Conservation (phyloP, 2,329 filamentous ascomycete genomes). For the Lachnellula hyalina region DNA sequence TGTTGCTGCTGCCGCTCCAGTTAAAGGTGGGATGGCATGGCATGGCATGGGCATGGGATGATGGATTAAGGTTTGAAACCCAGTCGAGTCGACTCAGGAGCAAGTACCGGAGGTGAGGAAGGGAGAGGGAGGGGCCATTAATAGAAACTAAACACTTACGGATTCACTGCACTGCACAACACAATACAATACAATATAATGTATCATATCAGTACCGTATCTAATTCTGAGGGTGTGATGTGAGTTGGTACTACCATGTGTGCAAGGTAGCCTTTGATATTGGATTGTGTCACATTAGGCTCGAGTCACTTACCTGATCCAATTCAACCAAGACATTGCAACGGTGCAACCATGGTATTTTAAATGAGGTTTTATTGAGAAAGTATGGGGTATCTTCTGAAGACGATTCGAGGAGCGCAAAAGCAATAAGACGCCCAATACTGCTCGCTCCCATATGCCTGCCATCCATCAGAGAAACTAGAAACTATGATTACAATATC, state of each 20-base stretch:
- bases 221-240: background rate
- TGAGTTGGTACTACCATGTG: background rate
- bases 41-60: too few relatives aligned
- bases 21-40: background rate
- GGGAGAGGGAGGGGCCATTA: background rate
- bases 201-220: too few relatives aligned
- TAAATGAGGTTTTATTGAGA: background rate
- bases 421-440: slow-evolving; percentile 1
- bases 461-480: slow-evolving; percentile 3
- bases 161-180: background rate
- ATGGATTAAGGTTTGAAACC: background rate
- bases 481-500: slow-evolving; percentile 9
- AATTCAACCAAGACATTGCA: background rate
- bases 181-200: too few relatives aligned
- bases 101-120: background rate
- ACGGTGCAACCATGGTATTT: background rate
- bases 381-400: slow-evolving; percentile 6
- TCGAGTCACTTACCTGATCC: too few relatives aligned
- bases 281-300: too few relatives aligned
- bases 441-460: background rate
- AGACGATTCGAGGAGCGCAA: background rate
- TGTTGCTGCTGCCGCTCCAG: background rate
- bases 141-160: background rate
- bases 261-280: too few relatives aligned
- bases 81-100: background rate